Evolutionary conservation across 495 filamentous ascomycete genomes (phyloP).

Genomic region (Durotheca rogersii): DNA sequence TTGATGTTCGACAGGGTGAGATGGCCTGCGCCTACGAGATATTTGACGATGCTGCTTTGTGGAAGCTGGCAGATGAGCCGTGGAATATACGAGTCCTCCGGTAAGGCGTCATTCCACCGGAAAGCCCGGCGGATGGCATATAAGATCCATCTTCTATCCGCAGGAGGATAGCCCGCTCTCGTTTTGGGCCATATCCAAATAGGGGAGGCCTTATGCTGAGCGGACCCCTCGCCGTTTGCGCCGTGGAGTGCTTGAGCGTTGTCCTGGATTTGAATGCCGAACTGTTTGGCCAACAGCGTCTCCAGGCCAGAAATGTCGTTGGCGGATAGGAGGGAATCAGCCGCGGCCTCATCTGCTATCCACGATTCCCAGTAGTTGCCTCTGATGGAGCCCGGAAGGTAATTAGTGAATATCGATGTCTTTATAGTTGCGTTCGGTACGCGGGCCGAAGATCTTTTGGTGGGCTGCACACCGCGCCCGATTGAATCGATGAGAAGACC

Average conservation of each 20-base stretch:
- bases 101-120: slow-evolving; percentile 37
- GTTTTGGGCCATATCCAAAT: slow-evolving; percentile 46
- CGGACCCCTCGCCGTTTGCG: slow-evolving; percentile 12
- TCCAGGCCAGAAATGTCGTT: slow-evolving; percentile 57
- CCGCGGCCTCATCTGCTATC: slow-evolving; percentile 38
- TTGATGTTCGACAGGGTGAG: slow-evolving; percentile 62
- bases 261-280: slow-evolving; percentile 37
- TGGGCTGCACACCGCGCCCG: slow-evolving; percentile 52
- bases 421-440: slow-evolving; percentile 8
- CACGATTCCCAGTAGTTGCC: slow-evolving; percentile 40
- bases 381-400: slow-evolving; percentile 41
- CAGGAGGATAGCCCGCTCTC: slow-evolving; percentile 42
- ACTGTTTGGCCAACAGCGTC: slow-evolving; percentile 46
- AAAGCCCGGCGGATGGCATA: slow-evolving; percentile 55
- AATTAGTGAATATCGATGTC: slow-evolving; percentile 39
- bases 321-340: slow-evolving; percentile 48
- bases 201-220: slow-evolving; percentile 11
- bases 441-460: slow-evolving; percentile 24
- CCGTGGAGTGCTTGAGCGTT: slow-evolving; percentile 23
- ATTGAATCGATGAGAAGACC: slow-evolving; percentile 72
- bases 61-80: slow-evolving; percentile 54
- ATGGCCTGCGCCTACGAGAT: slow-evolving; percentile 64
- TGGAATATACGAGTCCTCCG: slow-evolving; percentile 28
- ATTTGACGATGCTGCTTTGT: slow-evolving; percentile 55
- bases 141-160: slow-evolving; percentile 54